These are phyloP conservation scores for Mortierella sp. DNA, from an alignment of 371 early-diverging fungal species.

Conservation along the genomic window DNA sequence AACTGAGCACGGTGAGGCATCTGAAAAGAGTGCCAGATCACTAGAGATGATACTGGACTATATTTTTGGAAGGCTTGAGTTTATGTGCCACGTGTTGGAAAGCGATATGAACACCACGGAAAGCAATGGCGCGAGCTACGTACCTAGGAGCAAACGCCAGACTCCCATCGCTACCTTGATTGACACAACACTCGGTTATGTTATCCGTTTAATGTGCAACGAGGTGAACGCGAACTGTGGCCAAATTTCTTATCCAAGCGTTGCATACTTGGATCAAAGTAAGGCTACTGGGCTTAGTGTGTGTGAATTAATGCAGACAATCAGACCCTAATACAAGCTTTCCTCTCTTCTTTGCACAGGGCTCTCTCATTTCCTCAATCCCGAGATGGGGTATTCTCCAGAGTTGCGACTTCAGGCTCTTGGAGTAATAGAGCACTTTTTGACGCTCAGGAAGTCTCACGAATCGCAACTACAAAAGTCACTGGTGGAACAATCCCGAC, in stretches of 20 bases:
- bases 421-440: constrained; percentile 20
- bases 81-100: constrained; percentile 14
- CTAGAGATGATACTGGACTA: constrained; percentile 30
- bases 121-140: neutral
- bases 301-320: neutral
- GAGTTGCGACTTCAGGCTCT: constrained; percentile 32
- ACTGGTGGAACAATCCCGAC: neutral
- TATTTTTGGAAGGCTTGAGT: constrained; percentile 14
- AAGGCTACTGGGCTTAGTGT: neutral
- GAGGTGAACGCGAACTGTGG: neutral
- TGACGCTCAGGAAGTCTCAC: constrained; percentile 8
- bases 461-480: neutral
- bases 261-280: constrained; percentile 31
- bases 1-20: neutral
- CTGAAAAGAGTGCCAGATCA: constrained; percentile 8
- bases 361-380: constrained; percentile 19
- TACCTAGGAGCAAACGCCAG: constrained; percentile 13
- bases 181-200: constrained; percentile 14
- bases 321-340: neutral
- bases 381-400: constrained; percentile 13
- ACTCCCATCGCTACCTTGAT: constrained; percentile 17
- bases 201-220: constrained; percentile 19
- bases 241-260: neutral
- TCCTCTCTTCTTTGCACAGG: constrained; percentile 6
- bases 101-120: constrained; percentile 7